Conservation (phyloP, 768 basidiomycete species). For the Tylopilus intermedius region DNA sequence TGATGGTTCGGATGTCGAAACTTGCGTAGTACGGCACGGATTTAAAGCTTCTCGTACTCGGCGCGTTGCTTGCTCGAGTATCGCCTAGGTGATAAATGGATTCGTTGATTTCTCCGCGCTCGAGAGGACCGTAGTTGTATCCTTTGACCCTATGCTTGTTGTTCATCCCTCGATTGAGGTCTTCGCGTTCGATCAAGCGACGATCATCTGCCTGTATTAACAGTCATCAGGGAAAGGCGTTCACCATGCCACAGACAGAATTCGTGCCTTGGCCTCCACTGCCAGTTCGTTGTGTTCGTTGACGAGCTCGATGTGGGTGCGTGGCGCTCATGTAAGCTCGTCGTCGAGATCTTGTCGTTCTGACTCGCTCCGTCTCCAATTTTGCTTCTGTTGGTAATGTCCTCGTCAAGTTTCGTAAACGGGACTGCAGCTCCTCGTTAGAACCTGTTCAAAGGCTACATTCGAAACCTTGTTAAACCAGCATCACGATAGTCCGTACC, state of each 20-base stretch:
- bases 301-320: conserved; percentile 51
- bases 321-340: conserved; percentile 44
- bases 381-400: conserved; percentile 50
- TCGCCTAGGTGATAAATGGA: conserved; percentile 66
- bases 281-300: conserved; percentile 63
- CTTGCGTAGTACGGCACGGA: too few species aligned
- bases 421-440: conserved; percentile 63
- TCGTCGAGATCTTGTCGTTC: conserved; percentile 61
- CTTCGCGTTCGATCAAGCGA: conserved; percentile 67
- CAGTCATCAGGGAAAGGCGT: not conserved
- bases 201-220: conserved; percentile 61
- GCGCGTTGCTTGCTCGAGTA: conserved; percentile 53
- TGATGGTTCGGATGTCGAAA: too few species aligned
- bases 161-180: conserved; percentile 64
- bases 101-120: conserved; percentile 64
- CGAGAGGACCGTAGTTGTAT: conserved; percentile 64
- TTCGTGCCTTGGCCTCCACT: conserved; percentile 67
- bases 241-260: not conserved
- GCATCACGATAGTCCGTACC: conserved; percentile 34
- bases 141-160: conserved; percentile 69
- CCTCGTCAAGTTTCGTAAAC: conserved; percentile 57
- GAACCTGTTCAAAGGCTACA: conserved; percentile 44
- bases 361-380: conserved; percentile 42
- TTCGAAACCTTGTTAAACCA: not conserved
- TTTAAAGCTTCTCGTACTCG: conserved; percentile 63